Evolutionary conservation across 441 rosid genomes (phyloP).

Genomic region (Aleurites moluccanus): DNA sequence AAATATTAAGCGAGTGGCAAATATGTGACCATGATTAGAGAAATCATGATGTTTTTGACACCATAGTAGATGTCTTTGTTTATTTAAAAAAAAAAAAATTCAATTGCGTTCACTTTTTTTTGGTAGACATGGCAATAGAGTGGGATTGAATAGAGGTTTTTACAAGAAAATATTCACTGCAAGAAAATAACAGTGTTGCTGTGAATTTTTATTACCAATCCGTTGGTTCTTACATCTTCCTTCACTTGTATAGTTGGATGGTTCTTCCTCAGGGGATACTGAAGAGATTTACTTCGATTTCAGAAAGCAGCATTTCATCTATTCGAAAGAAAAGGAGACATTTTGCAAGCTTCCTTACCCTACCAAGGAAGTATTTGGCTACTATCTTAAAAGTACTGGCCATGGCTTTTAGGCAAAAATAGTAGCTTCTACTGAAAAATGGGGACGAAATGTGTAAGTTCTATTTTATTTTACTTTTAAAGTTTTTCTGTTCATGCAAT

Average conservation of each 20-base stretch:
- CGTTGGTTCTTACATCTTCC: constrained; percentile 9
- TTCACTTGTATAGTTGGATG: constrained; percentile 48
- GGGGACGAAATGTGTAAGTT: constrained; percentile 99
- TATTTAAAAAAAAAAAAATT: too few relatives aligned
- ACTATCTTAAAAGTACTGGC: constrained; percentile 78
- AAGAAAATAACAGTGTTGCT: neutral
- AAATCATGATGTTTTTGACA: too few relatives aligned
- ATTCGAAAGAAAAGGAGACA: constrained; percentile 61
- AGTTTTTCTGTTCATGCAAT: constrained; percentile 1
- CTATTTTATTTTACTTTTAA: neutral
- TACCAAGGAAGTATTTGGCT: constrained; percentile 87
- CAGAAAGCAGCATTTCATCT: constrained; percentile 86
- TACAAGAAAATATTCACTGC: too few relatives aligned
- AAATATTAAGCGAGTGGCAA: too few relatives aligned
- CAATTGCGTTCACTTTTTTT: too few relatives aligned
- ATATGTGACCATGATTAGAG: too few relatives aligned
- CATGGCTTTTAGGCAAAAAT: constrained; percentile 91
- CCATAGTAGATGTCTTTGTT: too few relatives aligned
- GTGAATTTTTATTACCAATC: neutral
- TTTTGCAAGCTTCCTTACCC: constrained; percentile 96
- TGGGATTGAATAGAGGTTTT: too few relatives aligned
- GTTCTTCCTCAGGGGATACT: constrained; percentile 45
- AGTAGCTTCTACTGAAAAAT: constrained; percentile 77
- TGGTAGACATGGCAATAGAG: too few relatives aligned
- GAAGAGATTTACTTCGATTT: constrained; percentile 94